These are phyloP conservation scores for Picea sitchensis DNA, from an alignment of 75 land plant species.

Conservation along the genomic window DNA sequence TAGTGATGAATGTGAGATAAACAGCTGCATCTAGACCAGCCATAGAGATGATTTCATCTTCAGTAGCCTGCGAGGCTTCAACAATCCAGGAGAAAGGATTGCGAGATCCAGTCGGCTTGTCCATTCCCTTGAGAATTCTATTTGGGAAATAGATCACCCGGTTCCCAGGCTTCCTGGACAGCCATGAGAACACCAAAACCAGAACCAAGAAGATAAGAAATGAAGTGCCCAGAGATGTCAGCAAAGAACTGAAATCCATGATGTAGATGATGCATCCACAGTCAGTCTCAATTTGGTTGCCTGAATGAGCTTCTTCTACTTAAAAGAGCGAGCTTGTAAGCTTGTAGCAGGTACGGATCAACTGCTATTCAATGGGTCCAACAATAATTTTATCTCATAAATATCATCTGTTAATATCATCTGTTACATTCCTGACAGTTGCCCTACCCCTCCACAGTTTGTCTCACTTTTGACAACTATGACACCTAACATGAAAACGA, in stretches of 20 bases:
- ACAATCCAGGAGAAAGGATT: conserved; percentile 67
- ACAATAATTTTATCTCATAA: too few relatives aligned
- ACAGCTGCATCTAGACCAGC: conserved; percentile 86
- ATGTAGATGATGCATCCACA: neutral
- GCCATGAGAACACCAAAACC: conserved; percentile 53
- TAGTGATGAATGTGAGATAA: conserved; percentile 66
- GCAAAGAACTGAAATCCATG: conserved; percentile 74
- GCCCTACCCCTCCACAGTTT: too few relatives aligned
- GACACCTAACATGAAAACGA: too few relatives aligned
- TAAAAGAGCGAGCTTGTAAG: too few relatives aligned
- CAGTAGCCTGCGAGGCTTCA: conserved; percentile 53
- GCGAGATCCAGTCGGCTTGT: conserved; percentile 27
- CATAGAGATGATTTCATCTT: conserved; percentile 52
- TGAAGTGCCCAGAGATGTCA: conserved; percentile 85
- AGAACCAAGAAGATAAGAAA: conserved; percentile 67
- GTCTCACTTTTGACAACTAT: too few relatives aligned
- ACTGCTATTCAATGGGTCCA: too few relatives aligned
- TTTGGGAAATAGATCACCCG: conserved; percentile 69
- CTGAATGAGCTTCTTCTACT: too few relatives aligned
- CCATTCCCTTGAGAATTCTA: conserved; percentile 52
- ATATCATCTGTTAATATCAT: too few relatives aligned
- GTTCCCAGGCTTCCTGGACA: conserved; percentile 58
- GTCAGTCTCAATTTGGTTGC: too few relatives aligned
- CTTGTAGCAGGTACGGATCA: too few relatives aligned
- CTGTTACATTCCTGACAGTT: too few relatives aligned